Base-by-base conservation (phyloP, 306 rosid genomes). In the Gillenia trifoliata region DNA sequence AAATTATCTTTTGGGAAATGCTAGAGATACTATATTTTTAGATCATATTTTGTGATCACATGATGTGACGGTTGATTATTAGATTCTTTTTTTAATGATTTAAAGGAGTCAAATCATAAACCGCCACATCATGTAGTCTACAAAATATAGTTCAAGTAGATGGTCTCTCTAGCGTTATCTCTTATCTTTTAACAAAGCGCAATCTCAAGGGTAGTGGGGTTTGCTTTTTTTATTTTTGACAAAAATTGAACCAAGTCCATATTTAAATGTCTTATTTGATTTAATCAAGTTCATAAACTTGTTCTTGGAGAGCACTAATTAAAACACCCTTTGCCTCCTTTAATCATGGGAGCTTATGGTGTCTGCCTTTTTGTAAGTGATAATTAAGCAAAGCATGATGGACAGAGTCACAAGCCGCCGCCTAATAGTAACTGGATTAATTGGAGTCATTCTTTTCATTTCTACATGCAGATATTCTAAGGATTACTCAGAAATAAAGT, bases 301-400 rank as follows among this genome's bases (percentile, higher is more conserved):
- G 26, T 28, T 60, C 30, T 36, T 62, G 85, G 85, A 60, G 33
- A 54, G 69, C 82, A 77, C 76, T 5, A 36, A 59, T 34, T 29
- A 29, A 45, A 41, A 68, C 22, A 45, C 61, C 43, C 57, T 34
- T 34, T 5, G n/a, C 66, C 36, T 11, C 66, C 36, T 11, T 20
- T 47, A 72, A 67, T 76, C 41, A 20, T 73, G 60, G 41, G 25
- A 36, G 30, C 29, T 45, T 47, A n/a, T 22, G 29, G 74, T 43
- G 66, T 50, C 71, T 26, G 34, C 55, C 17, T 70, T 63, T 63
- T 54, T n/a, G 56, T 33, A 12, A 59, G 17, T n/a, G 28, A 29
- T 64, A 72, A 31, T 36, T 45, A 56, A 60, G 19, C 67, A 66
- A 54, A 8, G 36, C 41, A 47, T 28, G 55, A 73, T 22, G 40